A percentile compares a stretch with the other conserved stretches of the same genome.
Evolutionary conservation across 2,329 filamentous ascomycete genomes (phyloP).

Genomic region (Hyphodiscus sp.): DNA sequence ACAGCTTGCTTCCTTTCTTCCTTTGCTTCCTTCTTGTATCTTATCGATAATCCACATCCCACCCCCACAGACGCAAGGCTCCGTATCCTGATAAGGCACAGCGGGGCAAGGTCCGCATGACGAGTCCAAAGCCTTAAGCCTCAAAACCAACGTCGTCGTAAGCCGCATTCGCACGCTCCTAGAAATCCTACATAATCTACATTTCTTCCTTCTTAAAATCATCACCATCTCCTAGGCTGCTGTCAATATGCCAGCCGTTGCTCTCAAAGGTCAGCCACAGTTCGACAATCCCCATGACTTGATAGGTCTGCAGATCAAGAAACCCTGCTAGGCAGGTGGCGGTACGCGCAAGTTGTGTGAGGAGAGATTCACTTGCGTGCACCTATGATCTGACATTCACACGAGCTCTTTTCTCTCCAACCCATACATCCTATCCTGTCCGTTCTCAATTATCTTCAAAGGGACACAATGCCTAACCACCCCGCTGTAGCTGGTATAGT

Average conservation of each 20-base stretch:
- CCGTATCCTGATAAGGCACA: too few relatives aligned
- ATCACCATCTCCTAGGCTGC: conserved; percentile 1
- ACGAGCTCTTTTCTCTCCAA: background rate
- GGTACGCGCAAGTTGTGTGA: conserved; percentile 3
- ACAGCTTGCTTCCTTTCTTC: too few relatives aligned
- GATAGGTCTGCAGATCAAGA: conserved; percentile 1
- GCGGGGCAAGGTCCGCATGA: background rate
- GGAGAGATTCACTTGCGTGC: background rate
- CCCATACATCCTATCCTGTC: conserved; percentile 1
- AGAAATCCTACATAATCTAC: background rate
- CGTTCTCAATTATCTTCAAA: conserved; percentile 3
- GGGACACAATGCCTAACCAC: conserved; percentile 27
- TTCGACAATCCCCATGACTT: background rate
- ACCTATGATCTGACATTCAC: background rate
- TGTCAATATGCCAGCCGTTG: conserved; percentile 24
- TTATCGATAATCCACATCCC: background rate
- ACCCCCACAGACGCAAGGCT: background rate
- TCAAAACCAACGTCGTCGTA: background rate
- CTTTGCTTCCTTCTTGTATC: too few relatives aligned
- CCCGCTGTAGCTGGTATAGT: conserved; percentile 29
- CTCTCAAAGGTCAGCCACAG: conserved; percentile 25
- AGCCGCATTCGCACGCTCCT: background rate
- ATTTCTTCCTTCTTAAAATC: background rate
- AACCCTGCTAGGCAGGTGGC: conserved; percentile 9
- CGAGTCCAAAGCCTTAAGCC: background rate